Evolutionary conservation across 31 red algal species (phyloP).

Genomic region (Endocladia muricata): DNA sequence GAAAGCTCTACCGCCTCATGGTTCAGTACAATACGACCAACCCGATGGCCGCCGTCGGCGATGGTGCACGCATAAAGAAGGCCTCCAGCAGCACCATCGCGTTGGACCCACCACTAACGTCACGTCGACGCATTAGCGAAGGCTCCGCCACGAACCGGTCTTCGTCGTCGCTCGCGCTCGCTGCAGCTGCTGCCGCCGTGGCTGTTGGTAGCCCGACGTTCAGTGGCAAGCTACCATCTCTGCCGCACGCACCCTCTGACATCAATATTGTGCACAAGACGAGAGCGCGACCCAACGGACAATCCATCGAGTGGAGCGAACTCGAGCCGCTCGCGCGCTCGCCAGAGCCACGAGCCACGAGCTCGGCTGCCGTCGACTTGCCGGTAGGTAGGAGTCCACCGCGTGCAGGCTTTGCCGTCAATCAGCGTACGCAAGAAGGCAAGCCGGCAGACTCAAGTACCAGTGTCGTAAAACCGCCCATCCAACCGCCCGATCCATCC

Average conservation of each 20-base stretch:
- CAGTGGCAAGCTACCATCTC: not conserved
- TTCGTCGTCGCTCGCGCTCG: conserved; percentile 49
- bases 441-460: not conserved
- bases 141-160: not conserved
- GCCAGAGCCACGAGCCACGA: not conserved
- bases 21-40: conserved; percentile 33
- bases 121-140: not conserved
- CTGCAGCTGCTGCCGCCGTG: conserved; percentile 50
- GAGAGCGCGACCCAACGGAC: conserved; percentile 17
- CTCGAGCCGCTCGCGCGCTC: conserved; percentile 3
- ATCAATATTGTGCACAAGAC: conserved; percentile 25
- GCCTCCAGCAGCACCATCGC: not conserved
- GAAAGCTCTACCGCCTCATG: conserved; percentile 72
- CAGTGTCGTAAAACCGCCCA: not conserved
- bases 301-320: conserved; percentile 51
- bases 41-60: not conserved
- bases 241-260: conserved; percentile 30
- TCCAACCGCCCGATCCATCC: not conserved
- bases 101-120: not conserved
- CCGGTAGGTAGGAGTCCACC: not conserved
- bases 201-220: conserved; percentile 35
- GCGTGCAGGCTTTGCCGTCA: not conserved
- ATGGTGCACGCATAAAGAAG: conserved; percentile 6
- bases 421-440: not conserved
- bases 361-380: not conserved